phyloP scores from a whole-genome alignment of 2,329 filamentous ascomycete species.

The Grosmannia penicillata region DNA sequence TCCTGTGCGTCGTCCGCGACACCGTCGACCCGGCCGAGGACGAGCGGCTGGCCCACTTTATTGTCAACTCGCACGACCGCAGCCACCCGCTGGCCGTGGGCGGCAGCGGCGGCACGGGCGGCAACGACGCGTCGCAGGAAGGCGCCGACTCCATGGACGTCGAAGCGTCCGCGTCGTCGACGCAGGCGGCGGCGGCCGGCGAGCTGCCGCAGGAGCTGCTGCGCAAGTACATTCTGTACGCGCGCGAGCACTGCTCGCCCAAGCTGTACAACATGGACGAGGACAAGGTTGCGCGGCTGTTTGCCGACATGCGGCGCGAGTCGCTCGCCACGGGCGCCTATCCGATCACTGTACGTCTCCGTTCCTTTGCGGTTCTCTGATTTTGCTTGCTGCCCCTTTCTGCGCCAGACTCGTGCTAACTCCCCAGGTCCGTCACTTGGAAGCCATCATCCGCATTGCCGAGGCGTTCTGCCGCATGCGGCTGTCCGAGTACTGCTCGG shows the following conservation, averaged over 20 bases:
- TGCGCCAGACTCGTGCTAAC: neutral
- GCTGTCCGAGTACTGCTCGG: constrained; percentile 84
- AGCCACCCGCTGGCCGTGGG: constrained; percentile 53
- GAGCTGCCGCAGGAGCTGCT: constrained; percentile 84
- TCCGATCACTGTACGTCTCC: constrained; percentile 73
- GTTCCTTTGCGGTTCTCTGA: neutral
- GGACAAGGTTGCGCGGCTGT: constrained; percentile 87
- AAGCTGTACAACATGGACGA: constrained; percentile 97
- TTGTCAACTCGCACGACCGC: constrained; percentile 84
- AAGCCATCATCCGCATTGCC: constrained; percentile 91
- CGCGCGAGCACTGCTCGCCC: constrained; percentile 73
- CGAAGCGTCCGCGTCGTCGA: constrained; percentile 29
- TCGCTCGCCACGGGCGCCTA: constrained; percentile 89
- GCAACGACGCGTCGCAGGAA: neutral
- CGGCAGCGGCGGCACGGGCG: neutral
- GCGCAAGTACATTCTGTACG: constrained; percentile 93
- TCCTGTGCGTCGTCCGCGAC: constrained; percentile 89
- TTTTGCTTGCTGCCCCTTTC: neutral
- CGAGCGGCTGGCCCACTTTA: constrained; percentile 84
- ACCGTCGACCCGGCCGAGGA: constrained; percentile 88
- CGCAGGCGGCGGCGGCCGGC: constrained; percentile 26
- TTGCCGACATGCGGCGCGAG: constrained; percentile 91
- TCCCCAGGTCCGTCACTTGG: constrained; percentile 76
- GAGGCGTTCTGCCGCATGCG: constrained; percentile 97
- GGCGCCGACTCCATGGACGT: constrained; percentile 44